Base-by-base conservation (phyloP, 2,329 filamentous ascomycete genomes). In the Coleophoma cylindrospora region DNA sequence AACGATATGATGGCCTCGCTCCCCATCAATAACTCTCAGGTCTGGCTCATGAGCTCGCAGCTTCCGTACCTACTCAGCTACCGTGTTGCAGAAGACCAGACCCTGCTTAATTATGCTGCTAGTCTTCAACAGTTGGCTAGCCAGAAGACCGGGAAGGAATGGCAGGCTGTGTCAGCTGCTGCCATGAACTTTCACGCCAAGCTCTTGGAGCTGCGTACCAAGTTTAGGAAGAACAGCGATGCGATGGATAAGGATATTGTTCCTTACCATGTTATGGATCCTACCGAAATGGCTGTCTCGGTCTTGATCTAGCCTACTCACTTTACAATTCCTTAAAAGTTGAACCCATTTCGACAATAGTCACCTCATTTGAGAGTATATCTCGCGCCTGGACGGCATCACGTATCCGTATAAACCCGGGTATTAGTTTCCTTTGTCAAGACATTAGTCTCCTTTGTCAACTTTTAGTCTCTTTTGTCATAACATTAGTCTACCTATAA, bases 11-110 rank as follows among this genome's bases (percentile, higher is more conserved):
- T 70, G 15, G 57, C 59, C 3, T 64, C 73, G 0, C 63, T 77
- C 3, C 74, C 74, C 1, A 67, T 75, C 40, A 66, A 68, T 22
- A 57, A 67, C 2, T 64, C 68, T 34, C 59, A 67, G 2, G 64
- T 75, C 53, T 77, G 74, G 74, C 59, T 77, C 5, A 63, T 77
- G 1, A 61, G 70, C 0, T 66, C 68, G 0, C 72, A 76, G 43
- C 55, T 77, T 1, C 74, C 74, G 0, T 70, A 70, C 59, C 62
- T 77, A 1, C 64, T 76, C 9, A 74, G 69, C 51, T 73, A 70
- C 61, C 64, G 66, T 48, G 71, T 74, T 5, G 65, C 64, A 0
- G 61, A 67, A 15, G 66, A 72, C 17, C 61, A 70, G 46, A 74
- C 66, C 36, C 54, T 75, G 34, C 40, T 22, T 13, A 43, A 43